A percentile compares a stretch with the other conserved stretches of the same genome.
Conservation (phyloP, 2,329 filamentous ascomycete genomes). For the Cercospora citrullina region DNA sequence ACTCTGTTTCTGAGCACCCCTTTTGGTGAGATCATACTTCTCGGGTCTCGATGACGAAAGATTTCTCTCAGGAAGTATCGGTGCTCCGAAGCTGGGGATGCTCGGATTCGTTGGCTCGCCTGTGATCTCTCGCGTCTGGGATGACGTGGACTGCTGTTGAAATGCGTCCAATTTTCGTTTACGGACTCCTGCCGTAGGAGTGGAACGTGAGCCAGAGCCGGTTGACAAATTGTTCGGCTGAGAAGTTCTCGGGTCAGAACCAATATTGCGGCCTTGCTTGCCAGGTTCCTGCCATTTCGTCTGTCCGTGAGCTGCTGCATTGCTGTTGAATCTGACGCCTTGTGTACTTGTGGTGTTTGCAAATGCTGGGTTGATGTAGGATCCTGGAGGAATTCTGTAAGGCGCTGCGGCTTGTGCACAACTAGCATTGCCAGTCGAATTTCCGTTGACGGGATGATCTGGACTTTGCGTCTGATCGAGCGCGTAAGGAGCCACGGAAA, state of each 20-base stretch:
- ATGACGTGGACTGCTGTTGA: background rate
- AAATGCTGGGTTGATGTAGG: slow-evolving; percentile 37
- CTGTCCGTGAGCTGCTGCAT: background rate
- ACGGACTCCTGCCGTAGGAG: background rate
- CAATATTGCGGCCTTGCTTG: background rate
- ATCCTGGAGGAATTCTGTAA: slow-evolving; percentile 26
- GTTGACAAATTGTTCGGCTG: background rate
- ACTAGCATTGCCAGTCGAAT: background rate
- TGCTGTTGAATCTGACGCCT: background rate
- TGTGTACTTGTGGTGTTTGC: background rate
- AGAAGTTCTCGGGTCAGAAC: background rate
- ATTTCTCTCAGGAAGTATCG: slow-evolving; percentile 29
- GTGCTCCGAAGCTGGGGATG: slow-evolving; percentile 19
- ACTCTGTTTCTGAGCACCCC: background rate
- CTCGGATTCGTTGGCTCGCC: slow-evolving; percentile 11
- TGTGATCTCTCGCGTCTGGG: background rate
- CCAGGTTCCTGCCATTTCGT: background rate
- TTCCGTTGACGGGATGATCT: background rate
- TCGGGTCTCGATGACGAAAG: slow-evolving; percentile 36
- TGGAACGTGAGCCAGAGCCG: background rate
- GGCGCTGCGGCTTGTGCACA: background rate
- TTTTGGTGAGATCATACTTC: background rate
- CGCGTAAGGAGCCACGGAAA: background rate
- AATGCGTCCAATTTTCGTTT: slow-evolving; percentile 37
- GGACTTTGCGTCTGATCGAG: background rate